Conservation (phyloP, 805 yeast genomes). For the Candida boleticola region DNA sequence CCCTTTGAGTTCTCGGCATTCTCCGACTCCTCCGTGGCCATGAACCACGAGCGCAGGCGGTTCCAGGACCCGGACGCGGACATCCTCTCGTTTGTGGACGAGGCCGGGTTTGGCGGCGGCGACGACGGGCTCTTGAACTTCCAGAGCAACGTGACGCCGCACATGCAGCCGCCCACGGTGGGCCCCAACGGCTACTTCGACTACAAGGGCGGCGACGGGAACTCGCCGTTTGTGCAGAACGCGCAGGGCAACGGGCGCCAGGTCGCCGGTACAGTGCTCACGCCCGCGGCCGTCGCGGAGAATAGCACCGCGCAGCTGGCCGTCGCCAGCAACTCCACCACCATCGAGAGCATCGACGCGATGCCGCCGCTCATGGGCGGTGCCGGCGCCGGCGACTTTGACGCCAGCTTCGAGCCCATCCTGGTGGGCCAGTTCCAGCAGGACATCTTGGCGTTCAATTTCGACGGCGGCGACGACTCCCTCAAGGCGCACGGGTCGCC, state of each 20-base stretch:
- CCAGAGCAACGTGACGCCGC: conserved; percentile 25
- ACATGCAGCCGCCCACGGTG: conserved; percentile 30
- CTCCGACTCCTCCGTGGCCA: conserved; percentile 17
- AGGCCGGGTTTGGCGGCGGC: background rate
- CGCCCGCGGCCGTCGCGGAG: background rate
- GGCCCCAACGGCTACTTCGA: conserved; percentile 15
- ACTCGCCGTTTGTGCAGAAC: conserved; percentile 12
- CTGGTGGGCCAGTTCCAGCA: background rate
- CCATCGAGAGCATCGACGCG: background rate
- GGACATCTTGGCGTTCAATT: background rate
- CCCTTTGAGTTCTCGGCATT: conserved; percentile 14
- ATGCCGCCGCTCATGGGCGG: too few species aligned
- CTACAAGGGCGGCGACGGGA: background rate
- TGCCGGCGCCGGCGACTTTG: too few species aligned
- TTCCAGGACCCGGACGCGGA: conserved; percentile 14
- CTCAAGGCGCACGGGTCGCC: background rate
- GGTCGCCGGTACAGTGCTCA: conserved; percentile 3
- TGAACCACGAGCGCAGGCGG: conserved; percentile 11
- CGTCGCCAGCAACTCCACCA: background rate
- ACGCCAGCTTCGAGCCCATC: background rate
- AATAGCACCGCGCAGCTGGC: background rate
- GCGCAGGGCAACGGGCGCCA: conserved; percentile 6
- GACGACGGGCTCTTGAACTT: conserved; percentile 7
- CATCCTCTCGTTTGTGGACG: conserved; percentile 6
- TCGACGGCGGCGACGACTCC: background rate